phyloP scores from a whole-genome alignment of 306 rosid species.

The Rosa multiflora region DNA sequence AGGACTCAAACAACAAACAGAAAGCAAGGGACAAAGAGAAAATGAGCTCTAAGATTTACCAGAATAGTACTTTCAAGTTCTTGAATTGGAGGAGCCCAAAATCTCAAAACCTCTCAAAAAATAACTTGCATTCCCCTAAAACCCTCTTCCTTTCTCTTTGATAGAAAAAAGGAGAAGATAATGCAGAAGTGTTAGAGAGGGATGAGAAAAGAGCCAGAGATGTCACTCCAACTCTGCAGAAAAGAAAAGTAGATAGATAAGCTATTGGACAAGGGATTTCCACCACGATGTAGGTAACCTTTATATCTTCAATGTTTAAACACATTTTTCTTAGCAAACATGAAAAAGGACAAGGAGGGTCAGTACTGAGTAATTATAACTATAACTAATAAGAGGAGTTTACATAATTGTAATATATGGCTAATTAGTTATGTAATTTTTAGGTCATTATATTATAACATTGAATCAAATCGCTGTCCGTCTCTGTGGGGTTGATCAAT shows the following conservation, averaged over 20 bases:
- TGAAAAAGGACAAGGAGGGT: background rate
- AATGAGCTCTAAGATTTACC: background rate
- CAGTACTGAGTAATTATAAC: background rate
- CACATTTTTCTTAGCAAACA: background rate
- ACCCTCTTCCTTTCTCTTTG: background rate
- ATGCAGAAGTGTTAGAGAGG: background rate
- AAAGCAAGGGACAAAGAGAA: background rate
- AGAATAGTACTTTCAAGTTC: background rate
- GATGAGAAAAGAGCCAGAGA: background rate
- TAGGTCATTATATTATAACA: background rate
- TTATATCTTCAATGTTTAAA: background rate
- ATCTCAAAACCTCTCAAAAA: background rate
- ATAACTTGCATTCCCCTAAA: background rate
- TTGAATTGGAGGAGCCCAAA: background rate
- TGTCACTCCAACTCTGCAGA: background rate
- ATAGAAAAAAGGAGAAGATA: background rate
- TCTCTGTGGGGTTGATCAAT: background rate
- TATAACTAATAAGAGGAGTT: background rate
- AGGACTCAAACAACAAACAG: background rate
- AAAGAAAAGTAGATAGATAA: slow-evolving; percentile 3
- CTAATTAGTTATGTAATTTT: background rate
- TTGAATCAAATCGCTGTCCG: background rate
- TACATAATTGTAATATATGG: background rate
- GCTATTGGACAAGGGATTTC: background rate
- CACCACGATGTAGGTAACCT: background rate